Percentiles rank a stretch among this genome's conserved stretches.
These are phyloP conservation scores for Cytospora leucostoma DNA, from an alignment of 2,329 filamentous ascomycete genomes.

Conservation along the genomic window DNA sequence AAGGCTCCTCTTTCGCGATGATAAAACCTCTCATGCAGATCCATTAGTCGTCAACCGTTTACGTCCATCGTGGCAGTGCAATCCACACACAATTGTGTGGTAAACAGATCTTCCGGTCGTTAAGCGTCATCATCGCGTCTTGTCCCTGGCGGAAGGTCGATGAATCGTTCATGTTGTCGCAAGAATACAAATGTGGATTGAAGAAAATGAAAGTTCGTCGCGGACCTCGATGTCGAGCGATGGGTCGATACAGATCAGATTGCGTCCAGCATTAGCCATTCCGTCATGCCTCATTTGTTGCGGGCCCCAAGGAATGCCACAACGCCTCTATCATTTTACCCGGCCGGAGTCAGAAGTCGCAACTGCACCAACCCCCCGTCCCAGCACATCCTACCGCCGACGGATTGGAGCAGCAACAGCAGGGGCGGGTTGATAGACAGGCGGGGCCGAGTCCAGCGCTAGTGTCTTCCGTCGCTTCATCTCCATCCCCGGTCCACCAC, in stretches of 20 bases:
- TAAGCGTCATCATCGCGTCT: constrained; percentile 31
- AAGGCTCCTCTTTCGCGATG: constrained; percentile 23
- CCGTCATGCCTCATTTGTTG: constrained; percentile 22
- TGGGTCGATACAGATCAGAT: constrained; percentile 15
- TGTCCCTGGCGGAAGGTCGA: constrained; percentile 20
- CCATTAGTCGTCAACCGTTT: constrained; percentile 60
- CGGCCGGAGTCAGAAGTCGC: constrained; percentile 14
- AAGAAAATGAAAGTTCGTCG: constrained; percentile 16
- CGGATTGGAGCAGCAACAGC: constrained; percentile 32
- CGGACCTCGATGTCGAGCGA: constrained; percentile 9
- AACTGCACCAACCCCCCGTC: constrained; percentile 1
- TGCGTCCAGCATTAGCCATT: constrained; percentile 26
- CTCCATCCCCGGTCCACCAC: constrained; percentile 35
- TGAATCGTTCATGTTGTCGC: constrained; percentile 28
- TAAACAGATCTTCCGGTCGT: constrained; percentile 16
- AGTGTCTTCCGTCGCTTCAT: constrained; percentile 41
- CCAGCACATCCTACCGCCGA: constrained; percentile 18
- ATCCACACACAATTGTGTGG: constrained; percentile 16
- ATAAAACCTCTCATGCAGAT: constrained; percentile 32
- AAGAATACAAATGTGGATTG: constrained; percentile 26
- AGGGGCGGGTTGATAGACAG: constrained; percentile 36
- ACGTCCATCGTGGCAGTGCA: constrained; percentile 49
- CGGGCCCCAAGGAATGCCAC: constrained; percentile 22
- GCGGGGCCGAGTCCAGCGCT: constrained; percentile 36
- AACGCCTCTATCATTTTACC: constrained; percentile 27